These are phyloP conservation scores for Phytopythium ostracodes DNA, from an alignment of 352 stramenopile species.

Conservation along the genomic window DNA sequence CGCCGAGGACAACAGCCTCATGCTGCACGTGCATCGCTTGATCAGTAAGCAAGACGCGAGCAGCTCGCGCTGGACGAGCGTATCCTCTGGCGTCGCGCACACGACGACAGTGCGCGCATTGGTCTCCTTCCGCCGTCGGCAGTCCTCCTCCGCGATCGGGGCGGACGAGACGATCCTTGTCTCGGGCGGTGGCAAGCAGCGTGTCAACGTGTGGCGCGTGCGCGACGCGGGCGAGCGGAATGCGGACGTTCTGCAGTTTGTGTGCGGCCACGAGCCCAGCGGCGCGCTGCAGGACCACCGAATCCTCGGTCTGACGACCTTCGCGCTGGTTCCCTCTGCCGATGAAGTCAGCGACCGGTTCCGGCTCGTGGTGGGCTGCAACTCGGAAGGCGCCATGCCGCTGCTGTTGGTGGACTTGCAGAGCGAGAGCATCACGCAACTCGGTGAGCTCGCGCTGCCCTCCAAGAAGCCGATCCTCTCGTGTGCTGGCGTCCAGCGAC, in stretches of 20 bases:
- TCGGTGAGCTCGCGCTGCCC: conserved; percentile 43
- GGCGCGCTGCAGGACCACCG: conserved; percentile 75
- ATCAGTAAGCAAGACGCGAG: conserved; percentile 4
- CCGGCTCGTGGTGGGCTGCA: conserved; percentile 58
- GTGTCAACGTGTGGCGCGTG: conserved; percentile 73
- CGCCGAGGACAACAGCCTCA: conserved; percentile 80
- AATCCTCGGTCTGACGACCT: conserved; percentile 70
- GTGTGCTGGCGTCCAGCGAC: conserved; percentile 42
- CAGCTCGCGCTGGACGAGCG: conserved; percentile 28
- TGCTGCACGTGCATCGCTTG: conserved; percentile 42
- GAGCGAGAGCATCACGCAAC: conserved; percentile 21
- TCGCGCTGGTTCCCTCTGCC: conserved; percentile 18
- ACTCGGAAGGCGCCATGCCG: conserved; percentile 72
- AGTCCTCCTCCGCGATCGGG: neutral
- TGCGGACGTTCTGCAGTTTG: conserved; percentile 39
- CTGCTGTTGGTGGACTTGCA: conserved; percentile 56
- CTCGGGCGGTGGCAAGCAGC: conserved; percentile 79
- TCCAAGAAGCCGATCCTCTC: conserved; percentile 83
- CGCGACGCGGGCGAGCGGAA: conserved; percentile 14
- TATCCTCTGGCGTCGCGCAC: conserved; percentile 63
- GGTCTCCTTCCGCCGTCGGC: conserved; percentile 31
- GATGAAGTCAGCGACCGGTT: conserved; percentile 15
- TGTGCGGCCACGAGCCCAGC: conserved; percentile 57
- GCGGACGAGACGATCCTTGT: conserved; percentile 59
- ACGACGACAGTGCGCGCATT: conserved; percentile 80